Percentiles rank a stretch among this genome's conserved stretches.
phyloP scores from a whole-genome alignment of 345 rosid species.

The Cardamine resedifolia region DNA sequence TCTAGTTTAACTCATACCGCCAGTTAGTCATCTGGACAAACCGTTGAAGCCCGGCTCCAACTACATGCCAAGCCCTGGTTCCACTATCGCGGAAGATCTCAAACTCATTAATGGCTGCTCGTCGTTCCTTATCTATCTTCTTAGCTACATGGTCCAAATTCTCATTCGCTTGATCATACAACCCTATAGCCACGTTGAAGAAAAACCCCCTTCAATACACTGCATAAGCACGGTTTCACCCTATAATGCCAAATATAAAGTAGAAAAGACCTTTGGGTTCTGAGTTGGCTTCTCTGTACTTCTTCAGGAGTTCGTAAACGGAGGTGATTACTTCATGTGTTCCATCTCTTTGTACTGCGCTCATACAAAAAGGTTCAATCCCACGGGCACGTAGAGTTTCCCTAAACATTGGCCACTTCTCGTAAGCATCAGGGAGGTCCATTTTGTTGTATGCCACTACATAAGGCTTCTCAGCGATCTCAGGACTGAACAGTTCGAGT shows the following conservation, averaged over 20 bases:
- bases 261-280: conserved; percentile 58
- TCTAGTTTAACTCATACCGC: conserved; percentile 48
- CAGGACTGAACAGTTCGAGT: conserved; percentile 88
- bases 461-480: conserved; percentile 75
- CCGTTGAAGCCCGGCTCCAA: conserved; percentile 82
- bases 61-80: conserved; percentile 68
- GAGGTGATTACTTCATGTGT: conserved; percentile 67
- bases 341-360: conserved; percentile 80
- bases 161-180: conserved; percentile 24
- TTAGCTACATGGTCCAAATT: conserved; percentile 83
- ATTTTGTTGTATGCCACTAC: conserved; percentile 84
- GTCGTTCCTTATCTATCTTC: conserved; percentile 60
- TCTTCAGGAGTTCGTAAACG: conserved; percentile 63
- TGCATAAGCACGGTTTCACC: background rate
- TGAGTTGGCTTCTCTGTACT: conserved; percentile 49
- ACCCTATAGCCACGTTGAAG: conserved; percentile 21
- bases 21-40: conserved; percentile 99
- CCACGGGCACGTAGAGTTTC: conserved; percentile 64
- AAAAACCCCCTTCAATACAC: background rate
- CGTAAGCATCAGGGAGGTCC: conserved; percentile 89
- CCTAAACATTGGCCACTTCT: conserved; percentile 69
- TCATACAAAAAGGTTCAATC: conserved; percentile 75
- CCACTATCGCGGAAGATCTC: conserved; percentile 60
- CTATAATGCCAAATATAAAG: conserved; percentile 6
- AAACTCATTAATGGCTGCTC: conserved; percentile 74